Percentiles rank a stretch among this genome's conserved stretches.
phyloP scores from a whole-genome alignment of 495 filamentous ascomycete species.

The Xylaria castorea region DNA sequence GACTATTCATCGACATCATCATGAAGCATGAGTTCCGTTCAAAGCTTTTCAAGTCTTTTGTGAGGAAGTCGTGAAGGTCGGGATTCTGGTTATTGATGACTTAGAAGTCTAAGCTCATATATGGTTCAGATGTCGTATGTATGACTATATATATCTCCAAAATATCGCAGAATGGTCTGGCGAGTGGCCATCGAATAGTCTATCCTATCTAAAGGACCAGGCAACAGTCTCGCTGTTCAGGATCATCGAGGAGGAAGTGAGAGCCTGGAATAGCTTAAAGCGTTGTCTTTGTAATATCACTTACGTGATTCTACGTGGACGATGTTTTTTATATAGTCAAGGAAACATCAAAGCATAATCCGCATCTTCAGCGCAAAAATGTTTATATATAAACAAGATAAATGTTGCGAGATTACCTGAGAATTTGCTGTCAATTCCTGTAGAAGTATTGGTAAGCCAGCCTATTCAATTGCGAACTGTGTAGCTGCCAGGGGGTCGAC shows the following conservation, averaged over 20 bases:
- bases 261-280: not conserved
- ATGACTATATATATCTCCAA: not conserved
- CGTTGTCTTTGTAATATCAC: constrained; percentile 1
- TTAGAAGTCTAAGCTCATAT: not conserved
- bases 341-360: not conserved
- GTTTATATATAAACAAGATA: not conserved
- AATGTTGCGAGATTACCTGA: not conserved
- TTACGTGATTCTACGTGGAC: not conserved
- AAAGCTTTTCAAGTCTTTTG: not conserved
- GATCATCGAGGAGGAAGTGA: not conserved
- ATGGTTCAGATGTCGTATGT: not conserved
- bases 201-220: not conserved
- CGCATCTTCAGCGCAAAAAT: not conserved
- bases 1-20: not conserved
- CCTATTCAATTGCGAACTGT: not conserved
- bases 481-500: not conserved
- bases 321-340: not conserved
- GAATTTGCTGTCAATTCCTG: not conserved
- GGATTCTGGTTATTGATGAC: not conserved
- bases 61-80: not conserved
- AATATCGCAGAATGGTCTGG: not conserved
- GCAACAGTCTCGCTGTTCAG: not conserved
- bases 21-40: not conserved
- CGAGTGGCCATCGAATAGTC: not conserved
- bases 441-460: not conserved